Evolutionary conservation across 1,284 basidiomycete species (phyloP), one percentile per base, ranked within the genome.

Genomic region (Ganoderma lucidum): DNA sequence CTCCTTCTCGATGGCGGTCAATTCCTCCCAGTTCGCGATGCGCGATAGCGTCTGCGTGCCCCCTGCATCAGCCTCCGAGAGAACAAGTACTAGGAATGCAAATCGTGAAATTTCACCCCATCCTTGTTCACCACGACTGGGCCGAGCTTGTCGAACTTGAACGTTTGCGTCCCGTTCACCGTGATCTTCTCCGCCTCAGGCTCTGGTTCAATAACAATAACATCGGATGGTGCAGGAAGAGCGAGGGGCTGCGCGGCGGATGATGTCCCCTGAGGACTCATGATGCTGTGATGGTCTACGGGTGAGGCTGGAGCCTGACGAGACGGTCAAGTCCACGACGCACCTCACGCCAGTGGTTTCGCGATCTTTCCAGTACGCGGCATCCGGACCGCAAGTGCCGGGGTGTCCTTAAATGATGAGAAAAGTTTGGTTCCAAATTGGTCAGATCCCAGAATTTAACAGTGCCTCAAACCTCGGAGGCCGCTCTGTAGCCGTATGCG

Each of bases 61-160:
- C 3, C 37, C 35, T 8, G 6, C 6, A 23, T 61, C 23, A 44
- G 41, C 28, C n/a, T 17, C 19, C 35, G 35, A 35, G 35, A 35
- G 6, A n/a, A 9, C 2, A 37, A 37, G 58, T 42, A 6, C 9
- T 15, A 23, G 23, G 19, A 41, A 35, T 1, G 35, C 19, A 19
- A 10, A 41, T 12, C 17, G 45, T 41, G 6, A 23, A 32, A 14
- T 78, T 82, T 61, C 76, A 88, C 86, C 67, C 88, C 87, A 77
- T 90, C 84, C 60, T 77, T 85, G 75, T 89, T 89, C 32, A 89
- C 85, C 12, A 89, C 84, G 78, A 88, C 81, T 0, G 87, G 88
- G 1, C 87, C 87, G 15, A 89, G 80, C 6, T 80, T 80, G 68
- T 89, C 86, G 9, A 88, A 78, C 72, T 81, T 85, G 58, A 86